Base-by-base conservation (phyloP, 192 early-diverging fungal genomes). In the Funneliformis mosseae region DNA sequence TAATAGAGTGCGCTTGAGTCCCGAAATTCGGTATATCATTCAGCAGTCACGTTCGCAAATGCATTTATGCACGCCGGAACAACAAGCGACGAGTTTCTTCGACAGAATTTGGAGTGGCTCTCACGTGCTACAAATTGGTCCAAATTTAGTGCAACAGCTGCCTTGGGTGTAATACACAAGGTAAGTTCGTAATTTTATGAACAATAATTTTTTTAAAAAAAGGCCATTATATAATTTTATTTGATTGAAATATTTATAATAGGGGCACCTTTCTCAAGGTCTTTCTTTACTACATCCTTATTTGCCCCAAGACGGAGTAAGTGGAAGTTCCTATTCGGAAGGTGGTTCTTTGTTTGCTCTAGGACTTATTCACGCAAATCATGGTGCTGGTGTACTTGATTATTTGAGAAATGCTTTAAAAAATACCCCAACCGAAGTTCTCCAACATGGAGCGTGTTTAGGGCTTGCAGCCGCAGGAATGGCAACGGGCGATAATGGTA, bases 31-130 rank as follows among this genome's bases (percentile, higher is more conserved):
- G 90, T 98, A 12, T 97, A 94, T 74, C 97, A 99, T 88, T 95
- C 93, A 73, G 97, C 97, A 8, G 91, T 99, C 21, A 96, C 97
- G 1, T 95, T 99, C 84, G 93, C 97, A 38, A 99, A 99, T 78
- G 97, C 97, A 1, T 98, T 97, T 80, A 97, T 97, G 96, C 94
- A 98, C 71, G 96, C 97, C 28, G 98, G 98, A 33, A 99, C 98
- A 4, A 98, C 97, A 2, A 94, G 95, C 74, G 98, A 99, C 82
- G 96, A 96, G 82, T 99, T 99, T 83, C 89, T 99, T 85, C 90
- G 98, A 64, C 94, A 97, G 76, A 98, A 97, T 84, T 87, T 99
- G 61, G 97, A 99, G 81, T 99, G 98, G 98, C 90, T 99, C 50
- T 92, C 94, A 66, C 92, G 97, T 73, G 96, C 97, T 59, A 98